phyloP scores from a whole-genome alignment of 1,284 basidiomycete species.

The Ganoderma lingzhi region DNA sequence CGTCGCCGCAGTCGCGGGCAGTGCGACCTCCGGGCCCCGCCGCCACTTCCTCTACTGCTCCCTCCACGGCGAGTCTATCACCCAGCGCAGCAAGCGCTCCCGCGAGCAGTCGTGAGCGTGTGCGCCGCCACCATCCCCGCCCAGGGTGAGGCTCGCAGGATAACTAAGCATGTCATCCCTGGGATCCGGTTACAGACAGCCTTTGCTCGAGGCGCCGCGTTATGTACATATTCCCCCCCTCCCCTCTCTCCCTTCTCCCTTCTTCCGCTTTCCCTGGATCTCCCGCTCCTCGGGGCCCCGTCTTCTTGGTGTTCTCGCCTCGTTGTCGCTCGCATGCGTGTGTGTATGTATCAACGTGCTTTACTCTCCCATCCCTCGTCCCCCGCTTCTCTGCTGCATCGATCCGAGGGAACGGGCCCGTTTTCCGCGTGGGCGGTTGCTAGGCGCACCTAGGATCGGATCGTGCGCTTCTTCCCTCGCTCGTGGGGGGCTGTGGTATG shows the following conservation, averaged over 20 bases:
- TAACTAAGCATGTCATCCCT: too few relatives aligned
- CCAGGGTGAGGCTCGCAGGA: too few relatives aligned
- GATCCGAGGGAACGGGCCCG: neutral
- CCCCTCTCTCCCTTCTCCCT: neutral
- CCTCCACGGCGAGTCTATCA: constrained; percentile 52
- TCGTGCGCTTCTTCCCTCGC: constrained; percentile 1
- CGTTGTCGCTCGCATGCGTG: neutral
- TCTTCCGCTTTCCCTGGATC: too few relatives aligned
- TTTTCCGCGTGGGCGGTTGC: neutral
- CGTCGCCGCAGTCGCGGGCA: constrained; percentile 68
- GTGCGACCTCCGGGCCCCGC: constrained; percentile 66
- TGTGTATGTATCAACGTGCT: neutral
- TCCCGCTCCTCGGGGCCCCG: neutral
- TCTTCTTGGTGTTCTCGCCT: constrained; percentile 3
- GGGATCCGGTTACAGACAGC: too few relatives aligned
- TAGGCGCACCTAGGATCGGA: neutral
- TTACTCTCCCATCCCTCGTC: neutral
- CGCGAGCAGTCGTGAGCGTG: constrained; percentile 35
- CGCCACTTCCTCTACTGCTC: constrained; percentile 85
- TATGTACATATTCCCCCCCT: neutral
- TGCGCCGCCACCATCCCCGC: neutral
- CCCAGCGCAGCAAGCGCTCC: constrained; percentile 39
- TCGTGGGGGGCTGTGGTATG: neutral
- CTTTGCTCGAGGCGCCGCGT: neutral
- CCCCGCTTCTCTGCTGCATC: neutral